Conservation (phyloP, 805 yeast species). For the Suhomyces kilbournensis region DNA sequence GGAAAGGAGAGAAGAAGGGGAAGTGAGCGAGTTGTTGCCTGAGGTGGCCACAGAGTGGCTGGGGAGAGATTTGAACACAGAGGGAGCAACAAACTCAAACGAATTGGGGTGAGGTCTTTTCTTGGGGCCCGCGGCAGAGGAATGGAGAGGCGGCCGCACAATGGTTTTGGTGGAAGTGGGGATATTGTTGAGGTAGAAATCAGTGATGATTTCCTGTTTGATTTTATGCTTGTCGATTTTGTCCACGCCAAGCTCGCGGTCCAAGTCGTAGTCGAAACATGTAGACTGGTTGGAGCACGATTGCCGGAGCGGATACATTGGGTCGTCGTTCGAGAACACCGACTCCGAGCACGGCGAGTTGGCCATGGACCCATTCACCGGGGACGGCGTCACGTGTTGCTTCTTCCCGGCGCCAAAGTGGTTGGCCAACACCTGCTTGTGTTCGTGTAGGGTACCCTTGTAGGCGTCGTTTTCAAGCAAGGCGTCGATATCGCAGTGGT, state of each 20-base stretch:
- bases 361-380: constrained; percentile 10
- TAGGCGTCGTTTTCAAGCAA: constrained; percentile 16
- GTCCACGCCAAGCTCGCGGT: constrained; percentile 1
- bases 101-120: constrained; percentile 2
- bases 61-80: constrained; percentile 8
- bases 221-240: constrained; percentile 20
- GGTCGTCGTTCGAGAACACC: constrained; percentile 22
- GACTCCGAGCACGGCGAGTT: constrained; percentile 25
- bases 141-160: constrained; percentile 6
- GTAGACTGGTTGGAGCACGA: constrained; percentile 13
- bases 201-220: constrained; percentile 41
- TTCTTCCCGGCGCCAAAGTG: not conserved
- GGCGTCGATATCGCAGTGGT: constrained; percentile 16
- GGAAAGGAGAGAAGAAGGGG: constrained; percentile 36
- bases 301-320: constrained; percentile 10
- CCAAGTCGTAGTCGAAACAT: constrained; percentile 4
- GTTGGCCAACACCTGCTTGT: not conserved
- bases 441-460: constrained; percentile 4
- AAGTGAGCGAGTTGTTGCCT: constrained; percentile 22
- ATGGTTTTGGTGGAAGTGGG: constrained; percentile 25
- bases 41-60: constrained; percentile 2
- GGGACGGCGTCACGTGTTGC: not conserved
- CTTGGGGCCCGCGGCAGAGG: not conserved
- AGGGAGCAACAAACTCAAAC: constrained; percentile 14
- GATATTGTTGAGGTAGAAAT: constrained; percentile 36